A percentile compares a stretch with the other conserved stretches of the same genome.
These are phyloP conservation scores for Geranium rotundifolium DNA, from an alignment of 345 rosid genomes.

Conservation along the genomic window DNA sequence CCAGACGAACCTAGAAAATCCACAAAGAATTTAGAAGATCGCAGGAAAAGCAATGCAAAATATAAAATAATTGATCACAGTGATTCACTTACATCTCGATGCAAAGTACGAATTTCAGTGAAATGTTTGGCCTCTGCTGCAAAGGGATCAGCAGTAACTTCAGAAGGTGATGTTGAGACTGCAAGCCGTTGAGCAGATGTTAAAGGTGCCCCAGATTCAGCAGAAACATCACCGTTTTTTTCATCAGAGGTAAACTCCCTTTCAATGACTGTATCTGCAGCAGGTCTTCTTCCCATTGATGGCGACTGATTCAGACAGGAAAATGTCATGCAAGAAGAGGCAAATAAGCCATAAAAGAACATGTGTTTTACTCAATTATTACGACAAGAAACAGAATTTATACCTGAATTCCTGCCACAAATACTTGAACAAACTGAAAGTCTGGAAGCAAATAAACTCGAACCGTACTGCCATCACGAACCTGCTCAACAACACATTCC, in stretches of 20 bases:
- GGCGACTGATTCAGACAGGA: conserved; percentile 45
- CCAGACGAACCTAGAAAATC: conserved; percentile 74
- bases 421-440: conserved; percentile 90
- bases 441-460: conserved; percentile 93
- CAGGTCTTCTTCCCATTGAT: conserved; percentile 69
- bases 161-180: conserved; percentile 40
- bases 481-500: conserved; percentile 91
- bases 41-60: conserved; percentile 5
- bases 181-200: conserved; percentile 91
- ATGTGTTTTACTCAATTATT: not conserved
- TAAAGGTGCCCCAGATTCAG: conserved; percentile 55
- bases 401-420: conserved; percentile 97
- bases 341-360: not conserved
- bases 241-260: conserved; percentile 36
- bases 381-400: not conserved
- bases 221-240: conserved; percentile 52
- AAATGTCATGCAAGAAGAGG: not conserved
- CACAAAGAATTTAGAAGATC: conserved; percentile 11
- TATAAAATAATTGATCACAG: conserved; percentile 5
- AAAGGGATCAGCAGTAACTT: conserved; percentile 75
- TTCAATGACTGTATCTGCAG: conserved; percentile 37
- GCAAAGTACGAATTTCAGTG: conserved; percentile 76
- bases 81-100: conserved; percentile 60
- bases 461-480: conserved; percentile 86
- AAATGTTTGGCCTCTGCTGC: conserved; percentile 80